Evolutionary conservation across 106 monocot genomes (phyloP), one percentile per base, ranked within the genome.

Genomic region (Dioscorea zingiberensis): DNA sequence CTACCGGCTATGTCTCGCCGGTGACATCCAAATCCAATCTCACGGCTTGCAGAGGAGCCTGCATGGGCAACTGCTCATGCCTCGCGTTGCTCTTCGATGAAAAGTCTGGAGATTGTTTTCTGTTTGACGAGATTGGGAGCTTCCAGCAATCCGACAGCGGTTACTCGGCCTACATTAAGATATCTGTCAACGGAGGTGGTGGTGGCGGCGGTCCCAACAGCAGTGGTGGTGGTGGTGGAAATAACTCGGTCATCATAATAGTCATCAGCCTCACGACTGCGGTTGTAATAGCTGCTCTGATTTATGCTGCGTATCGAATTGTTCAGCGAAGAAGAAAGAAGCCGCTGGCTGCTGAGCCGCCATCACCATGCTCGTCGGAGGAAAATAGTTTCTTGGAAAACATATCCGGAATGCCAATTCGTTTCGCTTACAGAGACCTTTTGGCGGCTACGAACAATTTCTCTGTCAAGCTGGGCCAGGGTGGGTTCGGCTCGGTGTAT

Each of bases 401-500:
- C 44, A 82, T 88, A 67, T 72, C 93, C 0, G 80, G 84, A 24
- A 73, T 81, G 85, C 87, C 87, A 2, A 65, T 88, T 3, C 73
- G 93, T 0, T 88, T 80, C 72, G 59, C 53, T 19, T 93, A 83
- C 61, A 69, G 46, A 51, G 88, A 88, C 45, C 88, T 93, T 26
- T 74, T 80, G 27, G 68, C 47, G 7, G 92, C 92, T 17, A 93
- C 92, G 0, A 67, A 85, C 45, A 77, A 80, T 55, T 93, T 93
- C 75, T 71, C 72, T 8, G 65, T 74, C 23, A 85, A 80, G 70
- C 77, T 93, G 0, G 93, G 93, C 16, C 77, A 83, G 53, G 93
- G 93, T 5, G 93, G 88, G 1, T 93, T 93, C 49, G 93, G 93
- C 18, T 83, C 93, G 0, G 88, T 93, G 15, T 93, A 93, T 67